Evolutionary conservation across 2,329 filamentous ascomycete genomes (phyloP).

Genomic region (Pseudogymnoascus sp.): DNA sequence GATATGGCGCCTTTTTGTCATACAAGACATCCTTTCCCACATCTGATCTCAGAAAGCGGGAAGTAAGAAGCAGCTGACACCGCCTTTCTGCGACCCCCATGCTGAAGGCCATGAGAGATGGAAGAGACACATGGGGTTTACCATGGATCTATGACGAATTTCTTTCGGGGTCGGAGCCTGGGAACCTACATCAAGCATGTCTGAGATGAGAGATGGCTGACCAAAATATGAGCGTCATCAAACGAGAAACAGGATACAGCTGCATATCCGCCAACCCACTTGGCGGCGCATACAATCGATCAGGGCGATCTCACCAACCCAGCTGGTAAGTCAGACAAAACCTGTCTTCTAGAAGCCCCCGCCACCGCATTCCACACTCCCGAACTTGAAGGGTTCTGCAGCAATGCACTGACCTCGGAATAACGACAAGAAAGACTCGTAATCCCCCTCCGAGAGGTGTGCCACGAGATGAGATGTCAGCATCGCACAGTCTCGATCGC

Average conservation of each 20-base stretch:
- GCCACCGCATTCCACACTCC: background rate
- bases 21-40: background rate
- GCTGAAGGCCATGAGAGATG: background rate
- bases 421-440: no score
- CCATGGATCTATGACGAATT: background rate
- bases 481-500: background rate
- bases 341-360: background rate
- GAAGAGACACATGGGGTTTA: background rate
- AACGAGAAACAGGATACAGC: background rate
- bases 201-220: background rate
- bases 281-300: background rate
- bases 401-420: no score
- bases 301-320: background rate
- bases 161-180: background rate
- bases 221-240: background rate
- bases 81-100: background rate
- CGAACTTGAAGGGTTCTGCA: background rate
- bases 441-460: background rate
- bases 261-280: background rate
- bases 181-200: background rate
- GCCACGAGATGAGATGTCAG: background rate
- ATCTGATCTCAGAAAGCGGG: background rate
- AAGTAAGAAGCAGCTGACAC: background rate
- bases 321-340: background rate
- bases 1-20: background rate